Conservation (phyloP, 2,329 filamentous ascomycete genomes). For the Tolypocladium amazonense region DNA sequence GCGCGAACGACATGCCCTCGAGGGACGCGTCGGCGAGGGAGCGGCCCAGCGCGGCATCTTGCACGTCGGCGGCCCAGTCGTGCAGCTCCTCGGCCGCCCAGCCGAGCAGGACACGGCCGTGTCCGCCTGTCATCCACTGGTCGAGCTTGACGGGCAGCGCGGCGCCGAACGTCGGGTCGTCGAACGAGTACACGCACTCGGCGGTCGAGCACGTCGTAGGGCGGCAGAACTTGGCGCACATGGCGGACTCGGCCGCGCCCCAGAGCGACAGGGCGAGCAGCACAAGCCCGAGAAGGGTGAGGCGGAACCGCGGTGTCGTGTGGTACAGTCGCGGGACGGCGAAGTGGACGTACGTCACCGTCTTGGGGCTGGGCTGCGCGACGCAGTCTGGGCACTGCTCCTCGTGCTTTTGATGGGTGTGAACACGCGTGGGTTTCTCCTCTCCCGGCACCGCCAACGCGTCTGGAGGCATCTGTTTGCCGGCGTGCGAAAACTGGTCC, state of each 20-base stretch:
- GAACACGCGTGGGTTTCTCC: constrained; percentile 5
- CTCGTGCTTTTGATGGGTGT: constrained; percentile 5
- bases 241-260: constrained; percentile 41
- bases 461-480: constrained; percentile 12
- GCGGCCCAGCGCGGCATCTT: constrained; percentile 33
- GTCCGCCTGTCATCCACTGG: constrained; percentile 46
- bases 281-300: constrained; percentile 37
- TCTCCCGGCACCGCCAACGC: background rate
- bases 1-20: constrained; percentile 31
- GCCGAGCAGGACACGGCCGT: constrained; percentile 28
- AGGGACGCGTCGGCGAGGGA: constrained; percentile 34
- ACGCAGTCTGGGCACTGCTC: constrained; percentile 8
- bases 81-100: constrained; percentile 29
- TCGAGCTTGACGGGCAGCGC: constrained; percentile 53
- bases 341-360: constrained; percentile 28
- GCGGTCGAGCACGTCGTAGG: constrained; percentile 35
- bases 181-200: constrained; percentile 43
- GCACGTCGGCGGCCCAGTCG: constrained; percentile 36
- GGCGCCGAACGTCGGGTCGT: constrained; percentile 50
- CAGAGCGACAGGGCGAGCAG: constrained; percentile 36
- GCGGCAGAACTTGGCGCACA: constrained; percentile 44
- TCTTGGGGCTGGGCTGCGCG: constrained; percentile 1
- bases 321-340: constrained; percentile 36
- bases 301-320: constrained; percentile 29
- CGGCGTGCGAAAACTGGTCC: constrained; percentile 33